Evolutionary conservation across 192 early-diverging fungal genomes (phyloP), one percentile per base, ranked within the genome.

Genomic region (Entomortierella lignicola): DNA sequence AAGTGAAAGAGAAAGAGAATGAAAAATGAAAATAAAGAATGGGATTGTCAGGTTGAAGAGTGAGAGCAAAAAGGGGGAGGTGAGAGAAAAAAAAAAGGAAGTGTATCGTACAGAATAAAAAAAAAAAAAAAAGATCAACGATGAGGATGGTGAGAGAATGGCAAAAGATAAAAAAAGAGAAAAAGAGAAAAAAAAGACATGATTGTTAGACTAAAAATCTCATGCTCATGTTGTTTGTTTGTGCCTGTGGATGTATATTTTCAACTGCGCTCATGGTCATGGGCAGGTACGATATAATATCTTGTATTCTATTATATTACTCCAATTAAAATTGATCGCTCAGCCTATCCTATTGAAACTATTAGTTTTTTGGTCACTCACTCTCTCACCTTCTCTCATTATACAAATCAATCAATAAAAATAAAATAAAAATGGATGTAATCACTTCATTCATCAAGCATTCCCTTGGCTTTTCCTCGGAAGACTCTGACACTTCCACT

Each of bases 361-460:
- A 37, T 37, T 37, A 37, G 4, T 37, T 4, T 37, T 37, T 37
- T 37, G 34, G 34, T 7, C 34, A n/a, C n/a, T n/a, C n/a, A n/a
- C n/a, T n/a, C n/a, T 37, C 34, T 37, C 34, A 37, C 34, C 34
- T 10, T 37, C 34, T 37, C 10, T 10, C 4, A 37, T 37, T 10
- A 37, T 10, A 4, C 34, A 37, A 4, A 37, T 37, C 34, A 37
- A 37, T 37, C 10, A 7, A 37, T 37, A 37, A n/a, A n/a, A 37
- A 7, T 37, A 37, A 37, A 7, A 4, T 4, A 4, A 37, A 37
- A n/a, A 72, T 72, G 70, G 55, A 72, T 17, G 18, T 44, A n/a
- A 21, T 72, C 23, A 20, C 61, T 27, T 26, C 60, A n/a, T 63
- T 64, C 70, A 25, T 72, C 43, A 63, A 30, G 29, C 8, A 31